Evolutionary conservation across 1,284 basidiomycete species (phyloP), one percentile per base, ranked within the genome.

Genomic region (Heterobasidion occidentale): DNA sequence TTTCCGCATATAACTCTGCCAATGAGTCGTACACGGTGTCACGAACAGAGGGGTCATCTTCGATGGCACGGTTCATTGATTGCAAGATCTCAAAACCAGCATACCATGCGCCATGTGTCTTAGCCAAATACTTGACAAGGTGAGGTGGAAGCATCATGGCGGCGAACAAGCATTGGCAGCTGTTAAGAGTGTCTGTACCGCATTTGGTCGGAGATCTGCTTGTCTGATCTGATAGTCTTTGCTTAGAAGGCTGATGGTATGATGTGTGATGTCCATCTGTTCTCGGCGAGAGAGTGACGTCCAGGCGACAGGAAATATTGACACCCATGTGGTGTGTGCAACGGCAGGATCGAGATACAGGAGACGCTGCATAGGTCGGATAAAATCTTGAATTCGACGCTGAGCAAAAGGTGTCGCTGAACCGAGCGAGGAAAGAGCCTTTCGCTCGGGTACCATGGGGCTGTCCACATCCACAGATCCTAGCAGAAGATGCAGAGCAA

Each of bases 51-150:
- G 80, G 76, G 60, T 98, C 94, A 59, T 98, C 94, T 52, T 91
- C 90, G 49, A 86, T 83, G 42, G 86, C 77, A 53, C 81, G 73
- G 34, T 92, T 88, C 56, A 90, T 89, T 45, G 81, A 76, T 62
- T 89, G 87, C n/a, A 99, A 80, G 44, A 97, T 84, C 71, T 98
- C 96, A 58, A 97, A 77, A 8, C 88, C 86, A 46, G 89, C 84
- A 70, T 98, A 90, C 96, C 97, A 99, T 14, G 92, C 93, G 51
- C 94, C 89, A 71, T 91, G 99, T 0, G 92, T 95, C 73, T 98
- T 98, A 34, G 92, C 93, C 36, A 99, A 83, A 70, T 95, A 99
- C 70, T 98, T 98, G 64, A 98, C 81, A 20, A 99, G 83, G 66
- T 98, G 91, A 12, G 97, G 96, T 9, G 97, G 97, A 7, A 99